Conservation (phyloP, 768 basidiomycete genomes). For the Termitomyces heimii region DNA sequence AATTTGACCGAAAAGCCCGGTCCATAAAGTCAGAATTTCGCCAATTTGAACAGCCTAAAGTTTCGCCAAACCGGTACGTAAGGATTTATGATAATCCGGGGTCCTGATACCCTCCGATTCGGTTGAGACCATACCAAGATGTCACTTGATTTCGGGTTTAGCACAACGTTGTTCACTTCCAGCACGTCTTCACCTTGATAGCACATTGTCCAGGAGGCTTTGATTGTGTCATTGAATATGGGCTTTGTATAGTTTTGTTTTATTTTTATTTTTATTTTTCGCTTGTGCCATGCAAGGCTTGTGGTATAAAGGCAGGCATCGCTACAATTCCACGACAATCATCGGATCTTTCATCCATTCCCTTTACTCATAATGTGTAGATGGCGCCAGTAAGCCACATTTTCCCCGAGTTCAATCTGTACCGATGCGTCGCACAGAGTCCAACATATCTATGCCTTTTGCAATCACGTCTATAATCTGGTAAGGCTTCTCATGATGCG, state of each 20-base stretch:
- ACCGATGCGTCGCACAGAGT: constrained; percentile 33
- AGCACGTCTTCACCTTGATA: constrained; percentile 15
- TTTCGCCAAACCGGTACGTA: neutral
- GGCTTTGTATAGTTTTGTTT: constrained; percentile 10
- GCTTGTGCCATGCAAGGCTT: neutral
- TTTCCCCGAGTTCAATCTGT: constrained; percentile 5
- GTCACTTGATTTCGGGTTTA: constrained; percentile 12
- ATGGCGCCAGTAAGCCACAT: constrained; percentile 55
- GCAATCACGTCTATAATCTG: constrained; percentile 47
- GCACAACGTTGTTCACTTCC: constrained; percentile 11
- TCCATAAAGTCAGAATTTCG: too few relatives aligned
- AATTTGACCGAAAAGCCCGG: neutral
- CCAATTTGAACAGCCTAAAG: too few relatives aligned
- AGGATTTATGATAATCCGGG: neutral
- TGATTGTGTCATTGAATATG: constrained; percentile 7
- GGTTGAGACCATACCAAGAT: constrained; percentile 11
- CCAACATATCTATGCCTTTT: constrained; percentile 52
- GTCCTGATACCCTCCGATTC: constrained; percentile 3
- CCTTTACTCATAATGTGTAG: constrained; percentile 49
- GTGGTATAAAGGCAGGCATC: constrained; percentile 9
- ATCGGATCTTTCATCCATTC: constrained; percentile 14
- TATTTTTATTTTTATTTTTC: constrained; percentile 10
- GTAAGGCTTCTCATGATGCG: constrained; percentile 27
- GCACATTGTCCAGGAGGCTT: constrained; percentile 7
- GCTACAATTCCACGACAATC: constrained; percentile 8